Evolutionary conservation across 139 green algal species (phyloP).

Genomic region (Closterium sp.): DNA sequence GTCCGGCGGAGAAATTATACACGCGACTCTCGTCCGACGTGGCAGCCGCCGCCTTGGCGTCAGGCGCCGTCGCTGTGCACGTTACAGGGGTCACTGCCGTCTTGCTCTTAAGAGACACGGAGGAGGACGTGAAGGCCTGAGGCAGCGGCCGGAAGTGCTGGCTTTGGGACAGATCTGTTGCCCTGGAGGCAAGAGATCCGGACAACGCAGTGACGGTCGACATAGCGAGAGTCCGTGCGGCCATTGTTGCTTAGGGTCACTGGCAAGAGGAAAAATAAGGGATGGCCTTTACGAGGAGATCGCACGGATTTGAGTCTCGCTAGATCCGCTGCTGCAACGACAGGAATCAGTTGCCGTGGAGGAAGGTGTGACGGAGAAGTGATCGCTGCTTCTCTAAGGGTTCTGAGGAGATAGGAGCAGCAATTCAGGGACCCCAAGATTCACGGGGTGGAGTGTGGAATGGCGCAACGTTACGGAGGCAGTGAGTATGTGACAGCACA

Average conservation of each 20-base stretch:
- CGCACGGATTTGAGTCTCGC: background rate
- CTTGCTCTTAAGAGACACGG: background rate
- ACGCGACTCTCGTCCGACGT: slow-evolving; percentile 44
- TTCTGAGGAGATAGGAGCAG: background rate
- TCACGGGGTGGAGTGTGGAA: background rate
- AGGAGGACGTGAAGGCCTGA: background rate
- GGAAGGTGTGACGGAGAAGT: too few relatives aligned
- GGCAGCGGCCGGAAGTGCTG: background rate
- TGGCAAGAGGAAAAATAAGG: background rate
- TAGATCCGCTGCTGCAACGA: too few relatives aligned
- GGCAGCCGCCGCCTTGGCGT: background rate
- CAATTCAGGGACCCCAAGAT: background rate
- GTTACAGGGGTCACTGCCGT: background rate
- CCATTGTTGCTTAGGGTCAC: background rate
- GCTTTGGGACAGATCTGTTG: background rate
- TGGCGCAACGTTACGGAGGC: too few relatives aligned
- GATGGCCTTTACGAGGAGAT: background rate
- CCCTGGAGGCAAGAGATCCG: background rate
- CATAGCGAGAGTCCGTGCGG: background rate
- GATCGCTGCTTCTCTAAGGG: background rate
- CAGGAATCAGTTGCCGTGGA: too few relatives aligned
- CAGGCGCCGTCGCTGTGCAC: background rate
- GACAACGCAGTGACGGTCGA: background rate
- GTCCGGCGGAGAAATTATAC: slow-evolving; percentile 88
- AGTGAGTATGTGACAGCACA: background rate